Evolutionary conservation across 768 basidiomycete genomes (phyloP).

Genomic region (Leccinum olivaceopallidum): DNA sequence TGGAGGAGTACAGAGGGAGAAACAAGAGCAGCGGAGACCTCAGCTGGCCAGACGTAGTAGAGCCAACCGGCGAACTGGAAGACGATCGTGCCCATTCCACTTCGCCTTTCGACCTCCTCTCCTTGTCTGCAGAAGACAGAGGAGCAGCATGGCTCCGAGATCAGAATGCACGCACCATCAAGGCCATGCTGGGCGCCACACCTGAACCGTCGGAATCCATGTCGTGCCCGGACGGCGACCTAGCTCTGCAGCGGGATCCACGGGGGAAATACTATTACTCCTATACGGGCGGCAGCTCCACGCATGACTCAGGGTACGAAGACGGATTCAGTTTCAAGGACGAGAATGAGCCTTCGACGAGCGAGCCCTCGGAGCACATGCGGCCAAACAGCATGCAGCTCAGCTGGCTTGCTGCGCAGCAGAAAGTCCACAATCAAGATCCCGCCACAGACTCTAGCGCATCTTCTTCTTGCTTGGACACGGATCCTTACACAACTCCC

Average conservation of each 20-base stretch:
- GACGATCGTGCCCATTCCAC: slow-evolving; percentile 52
- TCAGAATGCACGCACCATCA: slow-evolving; percentile 68
- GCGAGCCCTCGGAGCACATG: slow-evolving; percentile 35
- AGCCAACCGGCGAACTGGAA: slow-evolving; percentile 48
- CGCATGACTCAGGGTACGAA: slow-evolving; percentile 55
- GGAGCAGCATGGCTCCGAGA: slow-evolving; percentile 83
- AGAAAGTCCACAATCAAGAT: slow-evolving; percentile 31
- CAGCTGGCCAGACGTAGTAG: slow-evolving; percentile 44
- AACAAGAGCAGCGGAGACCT: slow-evolving; percentile 54
- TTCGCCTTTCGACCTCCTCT: slow-evolving; percentile 37
- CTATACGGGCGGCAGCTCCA: slow-evolving; percentile 53
- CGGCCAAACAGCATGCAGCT: slow-evolving; percentile 71
- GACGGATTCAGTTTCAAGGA: slow-evolving; percentile 43
- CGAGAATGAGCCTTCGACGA: slow-evolving; percentile 30
- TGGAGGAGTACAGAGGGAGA: slow-evolving; percentile 66
- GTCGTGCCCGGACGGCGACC: slow-evolving; percentile 45
- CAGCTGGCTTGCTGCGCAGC: slow-evolving; percentile 63
- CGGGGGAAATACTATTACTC: slow-evolving; percentile 78
- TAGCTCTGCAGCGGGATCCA: slow-evolving; percentile 65
- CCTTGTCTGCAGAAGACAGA: slow-evolving; percentile 56
- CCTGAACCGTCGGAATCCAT: slow-evolving; percentile 58
- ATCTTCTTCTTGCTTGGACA: slow-evolving; percentile 20
- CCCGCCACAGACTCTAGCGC: slow-evolving; percentile 9
- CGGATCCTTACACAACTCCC: slow-evolving; percentile 21
- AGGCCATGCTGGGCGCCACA: slow-evolving; percentile 55